Evolutionary conservation across 257 asterid species (phyloP), one percentile per base, ranked within the genome.

Genomic region (Solanum chiquidenum): DNA sequence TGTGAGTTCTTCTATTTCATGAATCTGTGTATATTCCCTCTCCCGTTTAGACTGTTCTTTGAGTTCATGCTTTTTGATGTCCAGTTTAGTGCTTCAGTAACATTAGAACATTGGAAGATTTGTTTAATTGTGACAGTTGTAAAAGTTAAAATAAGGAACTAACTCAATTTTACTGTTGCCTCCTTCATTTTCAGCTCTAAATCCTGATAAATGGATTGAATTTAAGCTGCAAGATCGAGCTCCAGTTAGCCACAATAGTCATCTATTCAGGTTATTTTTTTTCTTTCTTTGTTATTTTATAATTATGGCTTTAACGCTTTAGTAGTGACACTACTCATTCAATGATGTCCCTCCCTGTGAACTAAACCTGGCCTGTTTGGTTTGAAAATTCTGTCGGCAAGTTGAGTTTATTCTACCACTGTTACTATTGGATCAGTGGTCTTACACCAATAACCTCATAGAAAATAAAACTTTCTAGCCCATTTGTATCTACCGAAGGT

Each of bases 241-340:
- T 72, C 95, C 94, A 90, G 99, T 95, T 89, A 93, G 97, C 94
- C 98, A 94, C 93, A 96, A 96, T 91, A 91, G 96, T 88, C 98
- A 94, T 88, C 89, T 96, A 84, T 96, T 96, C 92, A 95, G 99
- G 99, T 94, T 55, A 88, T 93, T 66, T 68, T 66, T 55, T 34
- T 60, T 29, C 23, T 6, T 86, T 16, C 69, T 31, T 12, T 27
- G 12, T 69, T 58, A 6, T 23, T 83, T 29, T 35, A 86, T 9
- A 35, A 44, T 40, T 49, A 33, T 87, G 18, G 71, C 27, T 60
- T 79, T 75, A 40, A 21, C 1, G 7, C 40, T 40, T 55, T 79
- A 55, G 42, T 87, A 44, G 46, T 69, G 66, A 44, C 8, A 5
- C 18, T 79, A 44, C 84, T 77, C 84, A 42, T 77, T 77, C 62